phyloP scores from a whole-genome alignment of 2,329 filamentous ascomycete species.

The Fusarium decemcellulare region DNA sequence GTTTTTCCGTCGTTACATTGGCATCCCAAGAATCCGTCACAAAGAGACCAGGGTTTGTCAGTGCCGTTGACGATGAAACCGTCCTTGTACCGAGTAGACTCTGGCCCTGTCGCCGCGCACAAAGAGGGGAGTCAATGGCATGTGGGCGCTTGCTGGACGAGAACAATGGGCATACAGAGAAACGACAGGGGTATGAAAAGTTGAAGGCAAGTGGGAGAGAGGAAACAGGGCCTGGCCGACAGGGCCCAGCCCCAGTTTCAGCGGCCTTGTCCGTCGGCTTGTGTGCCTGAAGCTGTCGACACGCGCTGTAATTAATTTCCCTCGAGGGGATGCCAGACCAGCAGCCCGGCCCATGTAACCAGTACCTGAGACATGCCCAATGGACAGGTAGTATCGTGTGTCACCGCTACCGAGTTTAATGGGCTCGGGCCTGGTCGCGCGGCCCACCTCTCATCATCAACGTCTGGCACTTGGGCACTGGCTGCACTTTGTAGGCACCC shows the following conservation, averaged over 20 bases:
- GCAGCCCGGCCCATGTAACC: slow-evolving; percentile 29
- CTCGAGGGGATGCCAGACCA: slow-evolving; percentile 26
- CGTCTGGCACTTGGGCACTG: slow-evolving; percentile 20
- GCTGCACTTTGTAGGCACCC: slow-evolving; percentile 17
- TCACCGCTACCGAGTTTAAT: slow-evolving; percentile 38
- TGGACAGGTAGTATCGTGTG: slow-evolving; percentile 11
- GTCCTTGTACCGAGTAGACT: slow-evolving; percentile 29
- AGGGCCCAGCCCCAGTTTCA: slow-evolving; percentile 34
- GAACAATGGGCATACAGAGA: slow-evolving; percentile 10
- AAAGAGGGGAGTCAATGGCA: slow-evolving; percentile 10
- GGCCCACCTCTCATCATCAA: slow-evolving; percentile 33
- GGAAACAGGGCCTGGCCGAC: slow-evolving; percentile 25
- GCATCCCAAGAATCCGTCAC: slow-evolving; percentile 10
- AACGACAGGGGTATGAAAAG: slow-evolving; percentile 14
- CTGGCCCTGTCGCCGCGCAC: slow-evolving; percentile 16
- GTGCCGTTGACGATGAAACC: slow-evolving; percentile 37
- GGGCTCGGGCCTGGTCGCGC: slow-evolving; percentile 25
- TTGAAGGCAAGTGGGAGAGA: not conserved
- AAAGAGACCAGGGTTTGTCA: slow-evolving; percentile 26
- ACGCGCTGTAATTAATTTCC: slow-evolving; percentile 44
- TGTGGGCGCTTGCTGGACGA: not conserved
- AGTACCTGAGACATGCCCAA: slow-evolving; percentile 38
- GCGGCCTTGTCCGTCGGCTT: slow-evolving; percentile 26
- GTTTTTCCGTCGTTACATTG: slow-evolving; percentile 30
- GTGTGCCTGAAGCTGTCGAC: slow-evolving; percentile 39